Conservation (phyloP, 176 grass and related monocot species). For the Paspalum vaginatum region DNA sequence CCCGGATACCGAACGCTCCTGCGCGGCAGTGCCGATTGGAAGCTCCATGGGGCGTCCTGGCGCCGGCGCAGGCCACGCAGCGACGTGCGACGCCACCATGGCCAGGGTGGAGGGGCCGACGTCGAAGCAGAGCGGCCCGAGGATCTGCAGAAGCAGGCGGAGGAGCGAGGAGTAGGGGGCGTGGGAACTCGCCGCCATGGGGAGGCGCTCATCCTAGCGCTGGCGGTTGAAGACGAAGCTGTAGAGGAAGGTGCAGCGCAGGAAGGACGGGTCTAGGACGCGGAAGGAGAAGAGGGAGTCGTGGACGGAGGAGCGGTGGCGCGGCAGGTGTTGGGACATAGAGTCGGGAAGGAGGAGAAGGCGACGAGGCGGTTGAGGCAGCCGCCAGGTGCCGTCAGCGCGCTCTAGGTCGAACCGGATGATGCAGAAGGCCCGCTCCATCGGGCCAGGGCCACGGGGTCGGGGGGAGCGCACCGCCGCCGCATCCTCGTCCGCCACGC, state of each 20-base stretch:
- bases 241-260: slow-evolving; percentile 59
- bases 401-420: slow-evolving; percentile 99
- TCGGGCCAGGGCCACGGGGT: slow-evolving; percentile 62
- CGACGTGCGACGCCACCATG: slow-evolving; percentile 89
- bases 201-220: slow-evolving; percentile 93
- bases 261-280: slow-evolving; percentile 53
- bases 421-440: slow-evolving; percentile 84
- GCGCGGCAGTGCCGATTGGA: slow-evolving; percentile 77
- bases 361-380: slow-evolving; percentile 78
- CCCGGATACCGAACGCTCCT: too few relatives aligned
- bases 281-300: slow-evolving; percentile 98
- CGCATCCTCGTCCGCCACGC: slow-evolving; percentile 36
- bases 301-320: slow-evolving; percentile 85
- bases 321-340: slow-evolving; percentile 96
- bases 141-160: slow-evolving; percentile 87
- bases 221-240: slow-evolving; percentile 98
- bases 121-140: slow-evolving; percentile 98
- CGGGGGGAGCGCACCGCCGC: slow-evolving; percentile 14
- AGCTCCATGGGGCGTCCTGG: slow-evolving; percentile 75
- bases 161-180: slow-evolving; percentile 79
- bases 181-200: slow-evolving; percentile 81
- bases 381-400: slow-evolving; percentile 47
- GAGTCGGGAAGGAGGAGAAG: slow-evolving; percentile 99
- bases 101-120: slow-evolving; percentile 70
- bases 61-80: slow-evolving; percentile 70